Evolutionary conservation across 768 basidiomycete species (phyloP).

Genomic region (Trametes cingulata): DNA sequence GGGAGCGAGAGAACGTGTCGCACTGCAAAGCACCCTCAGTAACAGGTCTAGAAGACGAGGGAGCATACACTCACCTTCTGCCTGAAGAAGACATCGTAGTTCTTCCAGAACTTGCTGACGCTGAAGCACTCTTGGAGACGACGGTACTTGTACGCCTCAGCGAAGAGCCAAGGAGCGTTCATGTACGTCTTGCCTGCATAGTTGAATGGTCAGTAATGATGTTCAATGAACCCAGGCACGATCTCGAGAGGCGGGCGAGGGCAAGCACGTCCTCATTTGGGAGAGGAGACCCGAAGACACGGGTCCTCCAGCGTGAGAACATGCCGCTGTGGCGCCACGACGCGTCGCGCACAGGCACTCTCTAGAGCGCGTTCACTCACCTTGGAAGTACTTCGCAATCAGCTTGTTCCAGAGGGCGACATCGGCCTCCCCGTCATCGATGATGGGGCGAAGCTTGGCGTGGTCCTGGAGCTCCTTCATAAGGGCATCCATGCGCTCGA

Average conservation of each 20-base stretch:
- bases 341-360: neutral
- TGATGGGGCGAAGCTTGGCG: slow-evolving; percentile 80
- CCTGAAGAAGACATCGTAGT: slow-evolving; percentile 94
- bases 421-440: slow-evolving; percentile 90
- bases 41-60: neutral
- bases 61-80: slow-evolving; percentile 62
- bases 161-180: slow-evolving; percentile 96
- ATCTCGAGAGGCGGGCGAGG: neutral
- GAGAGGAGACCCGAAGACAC: neutral
- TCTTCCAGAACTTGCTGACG: slow-evolving; percentile 83
- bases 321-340: neutral
- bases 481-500: slow-evolving; percentile 86
- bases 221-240: neutral
- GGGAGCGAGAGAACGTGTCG: slow-evolving; percentile 92
- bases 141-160: slow-evolving; percentile 92
- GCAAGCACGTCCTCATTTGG: neutral
- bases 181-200: slow-evolving; percentile 80
- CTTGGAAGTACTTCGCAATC: slow-evolving; percentile 92
- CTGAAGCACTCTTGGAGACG: slow-evolving; percentile 93
- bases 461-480: slow-evolving; percentile 87
- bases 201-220: neutral
- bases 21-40: slow-evolving; percentile 48
- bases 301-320: neutral
- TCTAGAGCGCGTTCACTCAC: slow-evolving; percentile 35
- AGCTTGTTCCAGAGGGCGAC: slow-evolving; percentile 97